Evolutionary conservation across 345 rosid genomes (phyloP).

Genomic region (Acer yangbiense): DNA sequence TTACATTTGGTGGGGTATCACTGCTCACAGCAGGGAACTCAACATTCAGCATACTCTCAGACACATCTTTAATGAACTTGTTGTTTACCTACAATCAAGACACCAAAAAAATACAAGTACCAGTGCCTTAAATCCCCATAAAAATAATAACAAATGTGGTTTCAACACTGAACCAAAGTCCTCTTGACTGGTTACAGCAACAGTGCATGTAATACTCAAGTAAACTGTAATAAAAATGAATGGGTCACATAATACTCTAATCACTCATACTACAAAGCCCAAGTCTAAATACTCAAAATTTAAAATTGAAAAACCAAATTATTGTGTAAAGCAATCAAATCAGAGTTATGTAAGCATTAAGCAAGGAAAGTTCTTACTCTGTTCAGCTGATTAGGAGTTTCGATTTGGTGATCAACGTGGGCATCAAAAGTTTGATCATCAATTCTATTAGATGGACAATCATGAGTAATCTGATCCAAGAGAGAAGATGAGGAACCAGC

Average conservation of each 20-base stretch:
- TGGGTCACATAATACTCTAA: neutral
- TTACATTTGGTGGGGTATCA: constrained; percentile 18
- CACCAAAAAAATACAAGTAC: constrained; percentile 6
- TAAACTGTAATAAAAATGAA: too few species aligned
- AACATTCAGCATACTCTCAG: constrained; percentile 18
- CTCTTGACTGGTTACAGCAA: constrained; percentile 2
- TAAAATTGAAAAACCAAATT: constrained; percentile 15
- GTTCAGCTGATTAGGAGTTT: constrained; percentile 28
- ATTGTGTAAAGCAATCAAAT: constrained; percentile 10
- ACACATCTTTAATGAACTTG: constrained; percentile 8
- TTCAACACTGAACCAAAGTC: constrained; percentile 1
- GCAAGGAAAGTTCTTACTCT: constrained; percentile 28
- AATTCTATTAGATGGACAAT: constrained; percentile 12
- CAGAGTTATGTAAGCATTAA: neutral
- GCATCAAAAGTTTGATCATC: constrained; percentile 19
- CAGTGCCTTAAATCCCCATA: constrained; percentile 3
- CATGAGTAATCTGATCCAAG: constrained; percentile 20
- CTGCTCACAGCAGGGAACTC: constrained; percentile 24
- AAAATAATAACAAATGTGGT: neutral
- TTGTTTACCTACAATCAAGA: constrained; percentile 37
- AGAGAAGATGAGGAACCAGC: constrained; percentile 21
- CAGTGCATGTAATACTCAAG: neutral
- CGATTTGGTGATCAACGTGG: constrained; percentile 14
- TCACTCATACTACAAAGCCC: neutral
- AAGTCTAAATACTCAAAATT: constrained; percentile 11